phyloP scores from a whole-genome alignment of 495 filamentous ascomycete genomes.

The Aspergillus hancockii region DNA sequence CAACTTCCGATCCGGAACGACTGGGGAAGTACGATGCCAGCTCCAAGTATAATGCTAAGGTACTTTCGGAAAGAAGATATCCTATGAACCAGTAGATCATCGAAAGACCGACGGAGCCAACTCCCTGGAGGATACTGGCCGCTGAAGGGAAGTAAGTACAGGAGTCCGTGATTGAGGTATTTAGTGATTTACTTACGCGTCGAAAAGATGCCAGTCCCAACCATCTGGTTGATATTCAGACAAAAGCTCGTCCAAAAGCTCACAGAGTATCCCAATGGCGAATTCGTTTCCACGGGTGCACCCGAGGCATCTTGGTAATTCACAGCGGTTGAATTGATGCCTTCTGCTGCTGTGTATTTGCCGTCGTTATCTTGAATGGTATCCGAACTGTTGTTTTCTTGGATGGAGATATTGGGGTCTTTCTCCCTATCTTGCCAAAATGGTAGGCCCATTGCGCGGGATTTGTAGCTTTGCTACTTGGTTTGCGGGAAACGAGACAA shows the following conservation, averaged over 20 bases:
- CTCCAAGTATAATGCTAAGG: conserved; percentile 59
- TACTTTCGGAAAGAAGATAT: conserved; percentile 50
- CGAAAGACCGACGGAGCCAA: conserved; percentile 59
- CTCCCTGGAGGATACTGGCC: conserved; percentile 45
- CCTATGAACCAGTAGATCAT: conserved; percentile 65
- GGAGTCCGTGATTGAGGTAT: not conserved
- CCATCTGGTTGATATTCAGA: conserved; percentile 1
- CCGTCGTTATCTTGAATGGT: not conserved
- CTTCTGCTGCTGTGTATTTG: not conserved
- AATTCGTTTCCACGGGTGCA: conserved; percentile 1
- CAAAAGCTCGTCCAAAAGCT: conserved; percentile 1
- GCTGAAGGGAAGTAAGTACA: not conserved
- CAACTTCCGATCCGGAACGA: conserved; percentile 64
- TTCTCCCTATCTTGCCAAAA: not conserved
- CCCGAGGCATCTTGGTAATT: not conserved
- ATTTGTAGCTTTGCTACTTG: not conserved
- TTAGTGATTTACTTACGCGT: not conserved
- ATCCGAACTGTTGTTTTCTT: not conserved
- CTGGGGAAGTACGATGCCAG: conserved; percentile 63
- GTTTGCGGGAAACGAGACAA: not conserved
- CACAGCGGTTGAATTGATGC: not conserved
- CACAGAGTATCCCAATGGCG: not conserved
- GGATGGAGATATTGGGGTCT: not conserved
- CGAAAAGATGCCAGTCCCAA: conserved; percentile 1
- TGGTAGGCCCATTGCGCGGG: not conserved